Conservation (phyloP, 129 eudicot species). For the Helianthus tuberosus region DNA sequence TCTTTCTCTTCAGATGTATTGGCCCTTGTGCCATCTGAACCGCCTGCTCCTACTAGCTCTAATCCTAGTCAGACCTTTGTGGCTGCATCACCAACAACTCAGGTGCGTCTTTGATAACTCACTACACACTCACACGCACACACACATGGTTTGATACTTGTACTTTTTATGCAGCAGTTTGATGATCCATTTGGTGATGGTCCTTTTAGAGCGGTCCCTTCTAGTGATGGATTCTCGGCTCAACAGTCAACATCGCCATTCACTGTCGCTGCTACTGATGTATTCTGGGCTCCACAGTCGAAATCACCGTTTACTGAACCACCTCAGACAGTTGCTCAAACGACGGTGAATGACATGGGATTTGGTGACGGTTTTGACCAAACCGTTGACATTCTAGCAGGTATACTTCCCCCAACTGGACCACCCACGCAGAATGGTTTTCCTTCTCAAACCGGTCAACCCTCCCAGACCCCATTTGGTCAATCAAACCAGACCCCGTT, state of each 20-base stretch:
- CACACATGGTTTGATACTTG: neutral
- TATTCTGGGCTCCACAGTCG: no score
- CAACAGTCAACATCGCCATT: neutral
- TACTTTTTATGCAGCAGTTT: slow-evolving; percentile 59
- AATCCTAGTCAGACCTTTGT: neutral
- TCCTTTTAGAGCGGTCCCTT: slow-evolving; percentile 13
- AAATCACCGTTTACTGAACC: slow-evolving; percentile 18
- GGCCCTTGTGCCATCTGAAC: slow-evolving; percentile 68
- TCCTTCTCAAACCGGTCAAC: slow-evolving; percentile 26
- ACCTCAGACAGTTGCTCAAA: slow-evolving; percentile 32
- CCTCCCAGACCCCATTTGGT: no score
- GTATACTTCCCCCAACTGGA: slow-evolving; percentile 85
- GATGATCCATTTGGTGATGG: slow-evolving; percentile 71
- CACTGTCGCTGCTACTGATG: no score
- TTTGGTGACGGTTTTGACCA: slow-evolving; percentile 45
- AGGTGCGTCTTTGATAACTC: slow-evolving; percentile 51
- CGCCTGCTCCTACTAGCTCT: slow-evolving; percentile 38
- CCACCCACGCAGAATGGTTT: slow-evolving; percentile 26
- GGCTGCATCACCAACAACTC: slow-evolving; percentile 37
- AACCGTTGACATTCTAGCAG: slow-evolving; percentile 79
- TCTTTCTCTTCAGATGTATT: slow-evolving; percentile 54
- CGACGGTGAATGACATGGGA: slow-evolving; percentile 34
- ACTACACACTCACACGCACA: neutral
- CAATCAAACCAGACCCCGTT: no score
- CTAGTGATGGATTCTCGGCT: slow-evolving; percentile 14